phyloP scores from a whole-genome alignment of 257 asterid species.

The Dorcoceras hygrometricum region DNA sequence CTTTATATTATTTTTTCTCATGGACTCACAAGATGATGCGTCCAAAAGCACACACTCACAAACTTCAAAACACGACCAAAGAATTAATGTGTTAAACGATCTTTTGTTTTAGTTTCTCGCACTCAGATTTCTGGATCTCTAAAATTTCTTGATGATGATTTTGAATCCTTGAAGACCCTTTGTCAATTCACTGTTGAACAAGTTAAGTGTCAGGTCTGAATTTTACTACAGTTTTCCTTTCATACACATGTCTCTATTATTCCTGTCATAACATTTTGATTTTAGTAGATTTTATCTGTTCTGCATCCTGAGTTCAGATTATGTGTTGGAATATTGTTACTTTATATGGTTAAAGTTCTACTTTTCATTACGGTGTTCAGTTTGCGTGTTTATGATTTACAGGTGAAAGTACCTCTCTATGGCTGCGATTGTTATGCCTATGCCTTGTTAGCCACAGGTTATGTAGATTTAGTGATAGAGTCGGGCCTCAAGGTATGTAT shows the following conservation, averaged over 20 bases:
- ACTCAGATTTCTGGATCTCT: background rate
- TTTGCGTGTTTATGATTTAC: conserved; percentile 24
- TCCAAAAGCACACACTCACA: background rate
- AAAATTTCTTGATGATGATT: background rate
- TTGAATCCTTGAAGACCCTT: background rate
- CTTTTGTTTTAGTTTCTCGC: background rate
- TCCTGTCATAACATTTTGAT: background rate
- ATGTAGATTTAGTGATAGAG: conserved; percentile 87
- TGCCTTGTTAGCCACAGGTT: conserved; percentile 88
- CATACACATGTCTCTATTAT: background rate
- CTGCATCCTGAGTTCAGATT: no score
- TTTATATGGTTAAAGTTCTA: background rate
- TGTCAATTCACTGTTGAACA: background rate
- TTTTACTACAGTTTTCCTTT: background rate
- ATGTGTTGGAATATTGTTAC: background rate
- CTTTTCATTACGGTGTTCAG: background rate
- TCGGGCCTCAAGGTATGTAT: conserved; percentile 82
- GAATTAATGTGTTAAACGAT: background rate
- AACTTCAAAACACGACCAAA: background rate
- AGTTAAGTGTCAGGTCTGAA: background rate
- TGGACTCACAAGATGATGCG: conserved; percentile 3
- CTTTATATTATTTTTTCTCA: background rate
- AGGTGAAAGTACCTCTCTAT: conserved; percentile 96
- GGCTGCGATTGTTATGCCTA: conserved; percentile 99
- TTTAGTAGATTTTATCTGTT: background rate